A percentile compares a stretch with the other conserved stretches of the same genome.
Conservation (phyloP, 257 asterid genomes). For the Gynochthodes officinalis region DNA sequence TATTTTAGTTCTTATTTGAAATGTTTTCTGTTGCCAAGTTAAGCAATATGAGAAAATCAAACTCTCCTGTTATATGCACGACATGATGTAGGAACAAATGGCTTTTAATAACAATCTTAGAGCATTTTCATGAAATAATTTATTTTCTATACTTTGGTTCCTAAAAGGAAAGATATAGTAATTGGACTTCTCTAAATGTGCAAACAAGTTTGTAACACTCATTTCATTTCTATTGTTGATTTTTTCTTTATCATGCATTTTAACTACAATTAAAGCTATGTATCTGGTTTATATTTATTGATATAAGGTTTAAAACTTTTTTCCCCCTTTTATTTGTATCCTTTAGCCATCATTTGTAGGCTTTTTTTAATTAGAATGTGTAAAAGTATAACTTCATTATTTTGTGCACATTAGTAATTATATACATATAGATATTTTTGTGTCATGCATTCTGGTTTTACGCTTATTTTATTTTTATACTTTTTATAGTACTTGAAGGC, state of each 20-base stretch:
- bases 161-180: not conserved
- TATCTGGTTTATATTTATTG: not conserved
- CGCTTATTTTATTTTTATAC: constrained; percentile 10
- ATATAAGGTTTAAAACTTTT: not conserved
- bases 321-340: too few relatives aligned
- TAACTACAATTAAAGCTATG: not conserved
- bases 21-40: not conserved
- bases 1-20: not conserved
- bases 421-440: not conserved
- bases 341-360: not conserved
- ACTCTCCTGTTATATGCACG: not conserved
- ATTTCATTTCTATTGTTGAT: not conserved
- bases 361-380: not conserved
- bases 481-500: constrained; percentile 63
- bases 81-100: not conserved
- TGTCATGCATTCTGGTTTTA: not conserved
- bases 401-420: too few relatives aligned
- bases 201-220: too few relatives aligned
- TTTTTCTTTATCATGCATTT: not conserved
- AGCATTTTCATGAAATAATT: not conserved
- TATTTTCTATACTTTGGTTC: not conserved
- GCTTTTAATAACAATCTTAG: not conserved
- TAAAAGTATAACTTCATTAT: not conserved
- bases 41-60: not conserved
- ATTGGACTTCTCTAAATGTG: not conserved